Conservation (phyloP, 2,329 filamentous ascomycete genomes). For the Pseudocercospora fuligena region DNA sequence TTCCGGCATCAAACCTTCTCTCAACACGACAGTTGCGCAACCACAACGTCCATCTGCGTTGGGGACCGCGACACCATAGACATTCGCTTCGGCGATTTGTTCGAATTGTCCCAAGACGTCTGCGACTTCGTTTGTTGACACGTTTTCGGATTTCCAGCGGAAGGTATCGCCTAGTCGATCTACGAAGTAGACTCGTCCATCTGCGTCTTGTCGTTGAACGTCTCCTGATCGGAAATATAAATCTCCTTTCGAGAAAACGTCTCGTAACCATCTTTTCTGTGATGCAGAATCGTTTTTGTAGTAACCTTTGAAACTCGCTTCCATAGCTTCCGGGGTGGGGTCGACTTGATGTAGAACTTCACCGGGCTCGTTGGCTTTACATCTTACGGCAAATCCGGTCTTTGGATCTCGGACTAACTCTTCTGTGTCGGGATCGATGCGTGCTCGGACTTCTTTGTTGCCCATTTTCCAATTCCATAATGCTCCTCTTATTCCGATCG, state of each 20-base stretch:
- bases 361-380: conserved; percentile 67
- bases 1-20: conserved; percentile 55
- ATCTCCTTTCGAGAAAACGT: conserved; percentile 76
- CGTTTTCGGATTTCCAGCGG: conserved; percentile 70
- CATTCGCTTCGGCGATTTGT: conserved; percentile 74
- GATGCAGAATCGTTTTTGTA: conserved; percentile 74
- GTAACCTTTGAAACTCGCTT: conserved; percentile 77
- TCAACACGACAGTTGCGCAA: conserved; percentile 71
- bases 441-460: conserved; percentile 60
- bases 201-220: conserved; percentile 68
- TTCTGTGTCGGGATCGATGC: conserved; percentile 70
- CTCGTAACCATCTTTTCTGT: conserved; percentile 71
- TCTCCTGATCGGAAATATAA: conserved; percentile 84
- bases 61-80: conserved; percentile 80
- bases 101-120: conserved; percentile 71
- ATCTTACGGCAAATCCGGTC: conserved; percentile 68
- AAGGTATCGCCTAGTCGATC: conserved; percentile 78
- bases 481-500: conserved; percentile 33
- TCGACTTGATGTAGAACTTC: conserved; percentile 76
- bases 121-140: conserved; percentile 66
- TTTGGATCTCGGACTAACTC: conserved; percentile 65
- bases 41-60: conserved; percentile 83
- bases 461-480: conserved; percentile 35
- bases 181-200: conserved; percentile 78
- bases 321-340: conserved; percentile 52